Evolutionary conservation across 176 grass and related monocot species (phyloP), one percentile per base, ranked within the genome.

Genomic region (Panicum miliaceum): DNA sequence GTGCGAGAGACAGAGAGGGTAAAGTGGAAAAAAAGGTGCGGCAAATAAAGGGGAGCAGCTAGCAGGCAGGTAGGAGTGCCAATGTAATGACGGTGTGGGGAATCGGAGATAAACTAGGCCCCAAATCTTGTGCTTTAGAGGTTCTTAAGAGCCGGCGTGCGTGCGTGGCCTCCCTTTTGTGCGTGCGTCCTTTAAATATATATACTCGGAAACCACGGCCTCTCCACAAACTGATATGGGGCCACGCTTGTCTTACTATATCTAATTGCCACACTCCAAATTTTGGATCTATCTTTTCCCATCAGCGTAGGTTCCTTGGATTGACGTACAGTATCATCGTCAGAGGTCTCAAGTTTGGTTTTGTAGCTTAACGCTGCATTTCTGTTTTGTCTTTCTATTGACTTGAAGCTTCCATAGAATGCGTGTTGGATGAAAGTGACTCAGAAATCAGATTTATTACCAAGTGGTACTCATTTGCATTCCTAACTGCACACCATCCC

Each of bases 71-170:
- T 23, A 77, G 76, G 20, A 63, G 66, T 60, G 40, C 25, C 12
- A 5, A 29, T 64, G 75, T 42, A 80, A 63, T 51, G 61, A 56
- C 23, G 51, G 53, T 38, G 82, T 25, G 19, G 27, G 37, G 35
- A n/a, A n/a, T n/a, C n/a, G 42, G 22, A 23, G 58, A 64, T 93
- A 90, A 88, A 90, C 18, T 63, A 14, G 79, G 13, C 27, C 41
- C 61, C 64, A 92, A 89, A 92, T 92, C 87, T 84, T 89, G 38
- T 32, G 3, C 84, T 76, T 79, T 81, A 62, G 78, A 69, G 65
- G 72, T 19, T 42, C 78, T 82, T 77, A 50, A 89, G 86, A 89
- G 86, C 85, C 84, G 68, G 75, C 64, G 8, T 29, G 12, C 2
- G 40, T 43, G 38, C 6, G 5, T 32, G 13, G 29, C 29, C 29